A percentile compares a stretch with the other conserved stretches of the same genome.
Conservation (phyloP, 164 flowering plant species). For the Dillenia turbinata region DNA sequence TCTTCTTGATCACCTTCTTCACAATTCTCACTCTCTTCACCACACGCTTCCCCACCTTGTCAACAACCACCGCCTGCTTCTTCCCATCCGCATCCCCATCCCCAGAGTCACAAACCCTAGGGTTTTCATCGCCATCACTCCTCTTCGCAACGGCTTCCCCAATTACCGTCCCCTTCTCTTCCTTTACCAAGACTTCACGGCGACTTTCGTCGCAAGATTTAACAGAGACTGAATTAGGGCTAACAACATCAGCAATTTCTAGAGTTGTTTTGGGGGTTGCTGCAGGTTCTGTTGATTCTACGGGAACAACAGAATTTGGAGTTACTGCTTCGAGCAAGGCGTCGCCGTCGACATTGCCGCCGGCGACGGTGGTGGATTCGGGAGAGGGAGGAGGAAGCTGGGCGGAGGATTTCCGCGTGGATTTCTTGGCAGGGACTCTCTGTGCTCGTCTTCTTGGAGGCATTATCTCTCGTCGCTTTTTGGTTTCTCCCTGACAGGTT, state of each 20-base stretch:
- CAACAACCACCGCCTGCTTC: neutral
- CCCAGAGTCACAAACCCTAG: neutral
- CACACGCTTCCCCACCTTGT: constrained; percentile 1
- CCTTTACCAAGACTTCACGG: neutral
- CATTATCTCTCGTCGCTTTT: no score
- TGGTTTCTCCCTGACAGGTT: no score
- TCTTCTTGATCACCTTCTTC: constrained; percentile 26
- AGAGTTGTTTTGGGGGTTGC: neutral
- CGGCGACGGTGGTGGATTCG: constrained; percentile 1
- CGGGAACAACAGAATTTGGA: neutral
- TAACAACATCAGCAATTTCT: neutral
- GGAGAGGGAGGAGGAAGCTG: constrained; percentile 1
- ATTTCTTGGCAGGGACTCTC: neutral
- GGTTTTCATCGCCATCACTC: no score
- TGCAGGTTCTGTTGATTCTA: neutral
- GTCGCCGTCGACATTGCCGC: no score
- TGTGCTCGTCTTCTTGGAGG: no score
- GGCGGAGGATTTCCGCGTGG: neutral
- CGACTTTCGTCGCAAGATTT: neutral
- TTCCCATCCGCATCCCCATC: neutral
- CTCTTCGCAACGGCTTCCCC: neutral
- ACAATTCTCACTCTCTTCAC: constrained; percentile 21
- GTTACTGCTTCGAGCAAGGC: neutral
- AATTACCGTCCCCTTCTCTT: neutral
- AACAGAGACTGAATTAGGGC: neutral